Evolutionary conservation across 495 filamentous ascomycete genomes (phyloP).

Genomic region (Penicillium diatomitis): DNA sequence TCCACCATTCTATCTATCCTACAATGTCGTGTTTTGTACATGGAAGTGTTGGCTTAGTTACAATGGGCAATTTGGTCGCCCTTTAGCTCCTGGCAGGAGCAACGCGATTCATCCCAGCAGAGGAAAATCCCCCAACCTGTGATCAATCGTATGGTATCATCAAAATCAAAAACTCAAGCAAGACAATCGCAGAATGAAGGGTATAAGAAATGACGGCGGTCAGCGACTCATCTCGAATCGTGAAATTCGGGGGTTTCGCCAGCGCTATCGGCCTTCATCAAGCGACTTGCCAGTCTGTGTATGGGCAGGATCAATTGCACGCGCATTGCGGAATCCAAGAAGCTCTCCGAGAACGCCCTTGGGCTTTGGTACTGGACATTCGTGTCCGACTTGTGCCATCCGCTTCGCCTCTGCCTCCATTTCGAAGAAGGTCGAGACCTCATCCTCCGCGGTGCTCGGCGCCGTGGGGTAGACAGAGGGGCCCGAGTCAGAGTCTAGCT

Average conservation of each 20-base stretch:
- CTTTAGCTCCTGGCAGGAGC: too few species aligned
- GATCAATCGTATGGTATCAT: conserved; percentile 23
- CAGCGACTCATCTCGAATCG: too few species aligned
- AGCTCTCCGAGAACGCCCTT: conserved; percentile 63
- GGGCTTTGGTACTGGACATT: conserved; percentile 84
- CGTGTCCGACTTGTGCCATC: conserved; percentile 20
- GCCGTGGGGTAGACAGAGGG: conserved; percentile 10
- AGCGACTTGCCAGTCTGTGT: conserved; percentile 3
- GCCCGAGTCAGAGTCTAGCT: conserved; percentile 15
- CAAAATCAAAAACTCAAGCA: neutral
- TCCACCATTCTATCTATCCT: too few species aligned
- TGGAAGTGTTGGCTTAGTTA: conserved; percentile 7
- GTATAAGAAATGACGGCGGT: too few species aligned
- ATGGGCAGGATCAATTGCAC: conserved; percentile 3
- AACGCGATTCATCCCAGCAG: too few species aligned
- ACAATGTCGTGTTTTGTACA: conserved; percentile 8
- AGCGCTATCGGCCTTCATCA: conserved; percentile 7
- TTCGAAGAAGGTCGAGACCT: conserved; percentile 36
- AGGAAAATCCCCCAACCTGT: conserved; percentile 4
- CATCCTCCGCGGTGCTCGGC: conserved; percentile 25
- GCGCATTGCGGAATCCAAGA: conserved; percentile 49
- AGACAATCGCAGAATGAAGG: too few species aligned
- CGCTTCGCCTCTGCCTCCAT: conserved; percentile 37
- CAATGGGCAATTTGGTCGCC: too few species aligned
- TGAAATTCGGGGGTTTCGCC: too few species aligned